phyloP scores from a whole-genome alignment of 805 yeast genomes.

The Huiozyma naganishii region DNA sequence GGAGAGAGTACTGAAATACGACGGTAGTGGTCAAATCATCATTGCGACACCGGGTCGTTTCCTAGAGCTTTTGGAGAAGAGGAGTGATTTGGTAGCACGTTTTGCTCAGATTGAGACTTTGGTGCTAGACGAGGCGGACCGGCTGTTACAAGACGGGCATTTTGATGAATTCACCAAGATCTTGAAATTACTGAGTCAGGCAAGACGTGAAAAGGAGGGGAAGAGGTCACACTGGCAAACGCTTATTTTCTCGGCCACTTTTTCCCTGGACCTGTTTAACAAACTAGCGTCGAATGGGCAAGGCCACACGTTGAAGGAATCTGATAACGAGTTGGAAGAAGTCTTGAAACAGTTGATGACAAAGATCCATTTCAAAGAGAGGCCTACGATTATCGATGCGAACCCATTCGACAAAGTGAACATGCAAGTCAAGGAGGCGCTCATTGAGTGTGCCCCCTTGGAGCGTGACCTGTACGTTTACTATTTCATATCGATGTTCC shows the following conservation, averaged over 20 bases:
- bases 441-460: slow-evolving; percentile 81
- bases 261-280: slow-evolving; percentile 69
- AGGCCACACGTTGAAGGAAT: slow-evolving; percentile 14
- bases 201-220: slow-evolving; percentile 29
- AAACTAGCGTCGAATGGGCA: slow-evolving; percentile 43
- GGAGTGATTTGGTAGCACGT: slow-evolving; percentile 32
- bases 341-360: slow-evolving; percentile 54
- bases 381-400: slow-evolving; percentile 69
- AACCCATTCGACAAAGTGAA: slow-evolving; percentile 80
- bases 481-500: slow-evolving; percentile 75
- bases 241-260: slow-evolving; percentile 90
- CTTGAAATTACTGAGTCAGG: slow-evolving; percentile 48
- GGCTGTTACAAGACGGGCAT: slow-evolving; percentile 90
- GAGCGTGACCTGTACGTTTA: slow-evolving; percentile 87
- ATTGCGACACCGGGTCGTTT: slow-evolving; percentile 96
- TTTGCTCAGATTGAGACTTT: slow-evolving; percentile 37
- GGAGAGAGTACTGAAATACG: slow-evolving; percentile 57
- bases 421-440: slow-evolving; percentile 64
- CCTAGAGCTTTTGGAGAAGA: slow-evolving; percentile 66
- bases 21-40: slow-evolving; percentile 59
- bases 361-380: slow-evolving; percentile 61
- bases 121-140: slow-evolving; percentile 92
- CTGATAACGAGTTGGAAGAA: slow-evolving; percentile 37
- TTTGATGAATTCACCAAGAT: slow-evolving; percentile 85
- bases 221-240: slow-evolving; percentile 55